phyloP scores from a whole-genome alignment of 345 rosid species.

The Eucalyptus erythrocorys region DNA sequence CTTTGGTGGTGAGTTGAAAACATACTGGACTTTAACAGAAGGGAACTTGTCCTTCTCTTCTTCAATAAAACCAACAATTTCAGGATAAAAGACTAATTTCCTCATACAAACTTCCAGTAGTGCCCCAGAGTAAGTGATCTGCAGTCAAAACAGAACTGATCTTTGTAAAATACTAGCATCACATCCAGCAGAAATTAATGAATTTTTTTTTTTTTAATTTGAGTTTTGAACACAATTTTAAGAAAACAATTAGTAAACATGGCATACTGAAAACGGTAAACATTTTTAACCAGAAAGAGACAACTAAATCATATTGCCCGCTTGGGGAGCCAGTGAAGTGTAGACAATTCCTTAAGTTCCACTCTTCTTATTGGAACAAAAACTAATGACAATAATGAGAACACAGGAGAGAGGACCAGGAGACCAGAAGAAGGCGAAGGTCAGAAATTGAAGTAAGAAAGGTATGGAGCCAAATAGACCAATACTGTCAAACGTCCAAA shows the following conservation, averaged over 20 bases:
- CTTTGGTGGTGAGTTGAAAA: constrained; percentile 92
- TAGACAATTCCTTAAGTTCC: neutral
- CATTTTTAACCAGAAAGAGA: neutral
- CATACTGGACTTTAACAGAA: constrained; percentile 55
- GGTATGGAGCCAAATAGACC: neutral
- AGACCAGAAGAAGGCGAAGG: neutral
- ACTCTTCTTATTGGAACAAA: neutral
- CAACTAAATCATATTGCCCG: neutral
- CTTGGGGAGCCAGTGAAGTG: neutral
- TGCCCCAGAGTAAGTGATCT: constrained; percentile 85
- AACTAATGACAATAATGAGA: neutral
- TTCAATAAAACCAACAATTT: constrained; percentile 79
- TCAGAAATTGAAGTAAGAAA: neutral
- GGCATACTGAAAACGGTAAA: neutral
- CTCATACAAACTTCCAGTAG: constrained; percentile 90
- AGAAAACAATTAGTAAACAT: neutral
- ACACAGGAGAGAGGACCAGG: neutral
- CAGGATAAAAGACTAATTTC: constrained; percentile 87
- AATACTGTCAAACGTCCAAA: neutral
- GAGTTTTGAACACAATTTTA: neutral
- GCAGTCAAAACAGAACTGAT: constrained; percentile 2
- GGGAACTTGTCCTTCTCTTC: constrained; percentile 86
- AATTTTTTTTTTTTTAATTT: neutral
- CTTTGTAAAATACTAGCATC: neutral
- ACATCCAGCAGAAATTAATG: neutral